Conservation (phyloP, 257 asterid species). For the Solanum dulcamara region DNA sequence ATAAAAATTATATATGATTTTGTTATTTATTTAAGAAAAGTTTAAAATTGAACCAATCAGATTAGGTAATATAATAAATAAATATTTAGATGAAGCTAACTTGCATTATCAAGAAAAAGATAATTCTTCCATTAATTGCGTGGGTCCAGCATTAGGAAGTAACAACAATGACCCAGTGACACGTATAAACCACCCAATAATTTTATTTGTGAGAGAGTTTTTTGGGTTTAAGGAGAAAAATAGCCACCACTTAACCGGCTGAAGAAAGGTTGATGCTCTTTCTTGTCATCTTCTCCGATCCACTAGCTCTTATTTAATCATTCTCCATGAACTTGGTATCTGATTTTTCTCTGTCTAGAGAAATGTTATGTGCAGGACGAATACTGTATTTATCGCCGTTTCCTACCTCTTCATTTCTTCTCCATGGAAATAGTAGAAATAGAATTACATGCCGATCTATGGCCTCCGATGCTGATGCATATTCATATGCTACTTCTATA, state of each 20-base stretch:
- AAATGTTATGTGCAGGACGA: conserved; percentile 61
- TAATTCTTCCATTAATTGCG: neutral
- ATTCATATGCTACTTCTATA: conserved; percentile 35
- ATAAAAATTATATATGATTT: no score
- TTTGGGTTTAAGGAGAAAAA: neutral
- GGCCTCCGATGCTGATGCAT: conserved; percentile 52
- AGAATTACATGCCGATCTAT: conserved; percentile 37
- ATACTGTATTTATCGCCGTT: conserved; percentile 28
- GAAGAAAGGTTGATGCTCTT: neutral
- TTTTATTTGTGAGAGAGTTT: neutral
- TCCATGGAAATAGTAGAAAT: conserved; percentile 14
- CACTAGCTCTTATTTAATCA: neutral
- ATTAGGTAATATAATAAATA: no score
- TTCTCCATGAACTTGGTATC: neutral
- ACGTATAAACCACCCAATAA: neutral
- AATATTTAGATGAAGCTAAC: no score
- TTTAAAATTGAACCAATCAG: no score
- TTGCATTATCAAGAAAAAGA: neutral
- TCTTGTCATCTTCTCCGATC: neutral
- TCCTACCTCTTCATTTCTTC: conserved; percentile 17
- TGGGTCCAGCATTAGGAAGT: neutral
- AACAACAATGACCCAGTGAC: neutral
- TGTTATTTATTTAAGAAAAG: no score
- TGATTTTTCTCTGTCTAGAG: neutral
- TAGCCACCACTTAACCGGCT: neutral